Conservation (phyloP, 78 protist species). For the Guillardia theta region DNA sequence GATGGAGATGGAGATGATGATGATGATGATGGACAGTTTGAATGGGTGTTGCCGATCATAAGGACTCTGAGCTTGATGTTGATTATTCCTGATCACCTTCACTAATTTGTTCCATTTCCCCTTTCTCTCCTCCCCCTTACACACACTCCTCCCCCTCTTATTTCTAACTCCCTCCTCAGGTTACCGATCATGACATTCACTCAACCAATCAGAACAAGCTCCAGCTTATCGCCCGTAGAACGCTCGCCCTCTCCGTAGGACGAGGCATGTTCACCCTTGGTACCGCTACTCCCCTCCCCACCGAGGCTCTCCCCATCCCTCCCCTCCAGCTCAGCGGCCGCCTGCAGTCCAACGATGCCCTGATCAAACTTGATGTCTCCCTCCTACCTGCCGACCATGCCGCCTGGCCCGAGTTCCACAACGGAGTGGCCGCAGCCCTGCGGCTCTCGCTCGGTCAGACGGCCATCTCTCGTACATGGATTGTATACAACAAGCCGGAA, state of each 20-base stretch:
- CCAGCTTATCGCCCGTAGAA: constrained; percentile 4
- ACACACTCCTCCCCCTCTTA: neutral
- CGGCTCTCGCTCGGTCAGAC: constrained; percentile 45
- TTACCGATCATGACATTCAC: neutral
- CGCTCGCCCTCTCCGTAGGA: constrained; percentile 24
- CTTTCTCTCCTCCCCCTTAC: neutral
- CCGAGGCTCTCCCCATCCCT: neutral
- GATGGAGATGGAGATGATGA: too few species aligned
- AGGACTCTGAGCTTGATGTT: neutral
- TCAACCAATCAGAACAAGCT: neutral
- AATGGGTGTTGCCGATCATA: too few species aligned
- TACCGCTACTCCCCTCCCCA: constrained; percentile 2
- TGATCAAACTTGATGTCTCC: neutral
- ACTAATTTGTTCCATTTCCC: neutral
- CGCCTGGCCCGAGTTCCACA: constrained; percentile 87
- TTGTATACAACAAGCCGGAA: constrained; percentile 64
- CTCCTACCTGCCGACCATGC: neutral
- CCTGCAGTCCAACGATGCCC: neutral
- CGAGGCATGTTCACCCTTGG: constrained; percentile 60
- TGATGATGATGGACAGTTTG: too few species aligned
- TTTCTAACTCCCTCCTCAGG: neutral
- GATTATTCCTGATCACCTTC: neutral
- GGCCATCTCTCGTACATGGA: constrained; percentile 66
- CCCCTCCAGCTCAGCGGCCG: neutral
- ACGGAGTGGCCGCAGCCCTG: constrained; percentile 83